A percentile compares a stretch with the other conserved stretches of the same genome.
Evolutionary conservation across 2,329 filamentous ascomycete species (phyloP).

Genomic region (Sarocladium oryzae): DNA sequence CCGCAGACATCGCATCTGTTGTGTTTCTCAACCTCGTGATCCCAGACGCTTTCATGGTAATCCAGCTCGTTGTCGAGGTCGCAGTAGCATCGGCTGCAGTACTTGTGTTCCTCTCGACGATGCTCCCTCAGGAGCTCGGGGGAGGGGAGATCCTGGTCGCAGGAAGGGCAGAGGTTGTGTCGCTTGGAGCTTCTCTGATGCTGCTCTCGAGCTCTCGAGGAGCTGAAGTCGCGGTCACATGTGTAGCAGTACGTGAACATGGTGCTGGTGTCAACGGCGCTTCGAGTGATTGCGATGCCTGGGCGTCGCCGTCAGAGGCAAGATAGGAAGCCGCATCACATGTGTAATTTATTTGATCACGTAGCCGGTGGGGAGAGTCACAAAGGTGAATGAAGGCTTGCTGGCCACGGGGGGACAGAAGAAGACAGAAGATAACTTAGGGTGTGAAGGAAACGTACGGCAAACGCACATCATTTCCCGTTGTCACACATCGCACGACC

Average conservation of each 20-base stretch:
- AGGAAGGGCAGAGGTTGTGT: background rate
- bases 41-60: background rate
- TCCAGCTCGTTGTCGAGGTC: background rate
- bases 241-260: background rate
- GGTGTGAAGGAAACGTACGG: too few relatives aligned
- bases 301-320: too few relatives aligned
- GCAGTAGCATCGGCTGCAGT: background rate
- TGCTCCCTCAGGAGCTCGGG: conserved; percentile 10
- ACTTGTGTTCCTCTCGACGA: background rate
- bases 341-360: too few relatives aligned
- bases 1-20: background rate
- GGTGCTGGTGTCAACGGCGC: too few relatives aligned
- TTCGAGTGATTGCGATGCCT: too few relatives aligned
- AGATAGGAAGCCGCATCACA: too few relatives aligned
- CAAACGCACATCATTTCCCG: too few relatives aligned
- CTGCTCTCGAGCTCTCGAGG: background rate
- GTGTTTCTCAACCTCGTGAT: background rate
- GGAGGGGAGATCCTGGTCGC: conserved; percentile 1
- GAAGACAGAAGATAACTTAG: too few relatives aligned
- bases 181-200: background rate
- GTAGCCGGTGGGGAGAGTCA: too few relatives aligned
- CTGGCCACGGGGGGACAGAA: too few relatives aligned
- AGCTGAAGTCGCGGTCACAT: background rate
- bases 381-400: too few relatives aligned
- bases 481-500: too few relatives aligned